Evolutionary conservation across 768 basidiomycete species (phyloP), one percentile per base, ranked within the genome.

Genomic region (Mycena olivaceomarginata): DNA sequence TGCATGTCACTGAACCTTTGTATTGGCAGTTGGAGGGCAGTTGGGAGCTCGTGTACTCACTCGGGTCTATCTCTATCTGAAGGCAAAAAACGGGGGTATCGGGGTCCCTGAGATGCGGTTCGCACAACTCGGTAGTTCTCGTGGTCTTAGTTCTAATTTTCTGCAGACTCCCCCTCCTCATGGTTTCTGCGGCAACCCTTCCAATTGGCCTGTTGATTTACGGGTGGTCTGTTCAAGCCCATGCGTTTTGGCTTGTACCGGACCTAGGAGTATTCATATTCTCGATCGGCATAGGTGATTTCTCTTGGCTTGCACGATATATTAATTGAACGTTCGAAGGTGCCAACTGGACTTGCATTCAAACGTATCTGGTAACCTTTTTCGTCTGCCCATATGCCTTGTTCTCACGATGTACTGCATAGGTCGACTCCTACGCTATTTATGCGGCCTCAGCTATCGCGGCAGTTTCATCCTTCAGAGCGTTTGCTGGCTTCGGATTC

Each of bases 371-470:
- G 62, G 90, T 94, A 64, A 83, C 90, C 74, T 72, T 75, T 82
- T 87, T 85, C 77, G 84, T 59, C 39, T 67, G 57, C 45, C 25
- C 39, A 11, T 20, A 37, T 74, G 15, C 15, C 25, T 57, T 77
- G 59, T 51, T 59, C 45, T 45, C 72, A 76, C 80, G 62, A 75
- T 72, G 39, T 8, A n/a, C 65, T 56, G 87, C 90, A 63, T 92
- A 97, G 85, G 93, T 97, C 67, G 95, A 96, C 84, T 95, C 93
- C 80, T 97, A 97, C 83, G 94, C 96, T 15, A 91, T 95, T 53
- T 93, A 95, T 80, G 89, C 91, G 13, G 90, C 91, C 20, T 91
- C 89, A 46, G 90, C 90, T 2, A 85, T 92, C n/a, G 91, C 92
- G 0, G 92, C 91, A 0, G 89, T 91, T 40, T 82, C 90, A 0